Evolutionary conservation across 75 land plant genomes (phyloP).

Genomic region (Selaginella tamariscina): DNA sequence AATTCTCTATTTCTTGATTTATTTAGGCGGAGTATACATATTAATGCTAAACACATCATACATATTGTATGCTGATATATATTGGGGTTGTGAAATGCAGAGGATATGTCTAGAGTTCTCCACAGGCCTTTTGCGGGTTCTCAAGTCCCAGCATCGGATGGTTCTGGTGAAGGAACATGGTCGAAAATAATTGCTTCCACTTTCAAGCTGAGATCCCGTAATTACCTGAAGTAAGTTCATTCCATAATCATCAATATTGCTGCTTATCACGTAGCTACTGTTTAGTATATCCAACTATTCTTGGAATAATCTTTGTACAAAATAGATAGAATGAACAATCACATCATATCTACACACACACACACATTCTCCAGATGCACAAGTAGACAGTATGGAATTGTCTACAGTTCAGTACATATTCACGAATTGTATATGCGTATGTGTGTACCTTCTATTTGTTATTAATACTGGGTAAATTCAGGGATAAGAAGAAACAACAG

Average conservation of each 20-base stretch:
- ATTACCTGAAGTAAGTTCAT: conserved; percentile 41
- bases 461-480: conserved; percentile 13
- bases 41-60: too few relatives aligned
- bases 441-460: conserved; percentile 3
- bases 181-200: conserved; percentile 42
- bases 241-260: background rate
- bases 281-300: conserved; percentile 13
- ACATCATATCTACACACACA: background rate
- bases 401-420: background rate
- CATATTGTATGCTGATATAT: too few relatives aligned
- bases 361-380: background rate
- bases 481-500: conserved; percentile 74
- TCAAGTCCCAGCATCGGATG: conserved; percentile 44
- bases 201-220: conserved; percentile 51
- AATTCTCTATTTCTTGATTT: too few relatives aligned
- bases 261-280: background rate
- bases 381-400: background rate
- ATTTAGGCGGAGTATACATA: too few relatives aligned
- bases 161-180: conserved; percentile 53
- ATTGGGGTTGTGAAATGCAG: background rate
- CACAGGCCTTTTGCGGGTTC: conserved; percentile 68
- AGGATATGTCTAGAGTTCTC: conserved; percentile 12
- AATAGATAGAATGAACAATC: background rate
- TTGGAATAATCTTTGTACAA: background rate
- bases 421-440: background rate